These are phyloP conservation scores for Phylloporus sp. DNA, from an alignment of 768 basidiomycete genomes.

Conservation along the genomic window DNA sequence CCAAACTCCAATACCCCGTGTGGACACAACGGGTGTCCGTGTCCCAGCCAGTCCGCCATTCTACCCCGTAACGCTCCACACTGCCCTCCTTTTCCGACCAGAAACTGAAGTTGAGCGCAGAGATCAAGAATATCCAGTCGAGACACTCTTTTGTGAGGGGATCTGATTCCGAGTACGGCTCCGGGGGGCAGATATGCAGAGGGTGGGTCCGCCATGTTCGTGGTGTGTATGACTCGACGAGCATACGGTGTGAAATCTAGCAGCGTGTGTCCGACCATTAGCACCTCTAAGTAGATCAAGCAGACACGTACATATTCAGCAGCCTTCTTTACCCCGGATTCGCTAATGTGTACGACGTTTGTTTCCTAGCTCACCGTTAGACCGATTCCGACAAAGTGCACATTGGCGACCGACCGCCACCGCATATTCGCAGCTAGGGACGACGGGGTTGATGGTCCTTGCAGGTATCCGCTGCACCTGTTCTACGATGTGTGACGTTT, in stretches of 20 bases:
- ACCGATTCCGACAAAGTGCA: background rate
- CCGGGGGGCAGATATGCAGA: slow-evolving; percentile 68
- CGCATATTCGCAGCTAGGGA: slow-evolving; percentile 52
- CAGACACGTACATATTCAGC: slow-evolving; percentile 53
- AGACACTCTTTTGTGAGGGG: slow-evolving; percentile 54
- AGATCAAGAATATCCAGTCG: slow-evolving; percentile 88
- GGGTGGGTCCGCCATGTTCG: slow-evolving; percentile 68
- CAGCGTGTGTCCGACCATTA: background rate
- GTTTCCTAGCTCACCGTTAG: slow-evolving; percentile 42
- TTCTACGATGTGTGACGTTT: background rate
- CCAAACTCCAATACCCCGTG: slow-evolving; percentile 86
- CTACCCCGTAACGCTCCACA: slow-evolving; percentile 65
- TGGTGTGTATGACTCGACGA: slow-evolving; percentile 65
- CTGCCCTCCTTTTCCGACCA: slow-evolving; percentile 71
- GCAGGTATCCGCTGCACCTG: background rate
- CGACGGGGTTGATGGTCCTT: slow-evolving; percentile 49
- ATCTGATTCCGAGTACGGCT: slow-evolving; percentile 51
- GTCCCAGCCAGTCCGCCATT: slow-evolving; percentile 70
- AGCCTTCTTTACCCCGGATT: slow-evolving; percentile 55
- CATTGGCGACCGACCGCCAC: slow-evolving; percentile 41
- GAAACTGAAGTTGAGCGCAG: slow-evolving; percentile 82
- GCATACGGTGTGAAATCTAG: slow-evolving; percentile 59
- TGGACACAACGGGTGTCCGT: slow-evolving; percentile 46
- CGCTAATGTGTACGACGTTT: slow-evolving; percentile 53
- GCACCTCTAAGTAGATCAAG: slow-evolving; percentile 2